phyloP scores from a whole-genome alignment of 495 filamentous ascomycete genomes.

The Parathielavia appendiculata region DNA sequence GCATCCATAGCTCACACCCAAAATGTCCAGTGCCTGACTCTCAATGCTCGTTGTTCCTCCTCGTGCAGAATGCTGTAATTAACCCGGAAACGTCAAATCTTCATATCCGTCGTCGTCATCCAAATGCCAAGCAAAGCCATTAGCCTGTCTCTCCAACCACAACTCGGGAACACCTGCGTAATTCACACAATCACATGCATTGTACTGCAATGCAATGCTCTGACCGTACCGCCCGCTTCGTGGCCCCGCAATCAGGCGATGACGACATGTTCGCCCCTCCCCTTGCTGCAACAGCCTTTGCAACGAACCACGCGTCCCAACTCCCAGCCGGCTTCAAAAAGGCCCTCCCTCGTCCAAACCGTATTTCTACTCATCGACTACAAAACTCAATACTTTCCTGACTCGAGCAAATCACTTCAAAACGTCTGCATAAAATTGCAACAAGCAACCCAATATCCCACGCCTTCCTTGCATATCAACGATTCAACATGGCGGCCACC shows the following conservation, averaged over 20 bases:
- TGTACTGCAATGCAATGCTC: too few species aligned
- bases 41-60: too few species aligned
- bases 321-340: not conserved
- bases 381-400: not conserved
- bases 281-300: constrained; percentile 5
- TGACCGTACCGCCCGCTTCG: not conserved
- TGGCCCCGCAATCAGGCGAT: constrained; percentile 22
- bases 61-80: too few species aligned
- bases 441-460: not conserved
- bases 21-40: too few species aligned
- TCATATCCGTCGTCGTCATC: too few species aligned
- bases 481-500: constrained; percentile 29
- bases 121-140: too few species aligned
- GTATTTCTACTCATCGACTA: not conserved
- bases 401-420: not conserved
- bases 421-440: not conserved
- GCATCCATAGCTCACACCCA: too few species aligned
- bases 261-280: constrained; percentile 27
- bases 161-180: too few species aligned
- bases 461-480: not conserved
- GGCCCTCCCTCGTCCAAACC: not conserved
- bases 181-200: not conserved
- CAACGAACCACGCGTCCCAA: constrained; percentile 16
- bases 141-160: too few species aligned
- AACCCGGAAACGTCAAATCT: too few species aligned